Evolutionary conservation across 441 rosid species (phyloP), one percentile per base, ranked within the genome.

Genomic region (Manihot esculenta): DNA sequence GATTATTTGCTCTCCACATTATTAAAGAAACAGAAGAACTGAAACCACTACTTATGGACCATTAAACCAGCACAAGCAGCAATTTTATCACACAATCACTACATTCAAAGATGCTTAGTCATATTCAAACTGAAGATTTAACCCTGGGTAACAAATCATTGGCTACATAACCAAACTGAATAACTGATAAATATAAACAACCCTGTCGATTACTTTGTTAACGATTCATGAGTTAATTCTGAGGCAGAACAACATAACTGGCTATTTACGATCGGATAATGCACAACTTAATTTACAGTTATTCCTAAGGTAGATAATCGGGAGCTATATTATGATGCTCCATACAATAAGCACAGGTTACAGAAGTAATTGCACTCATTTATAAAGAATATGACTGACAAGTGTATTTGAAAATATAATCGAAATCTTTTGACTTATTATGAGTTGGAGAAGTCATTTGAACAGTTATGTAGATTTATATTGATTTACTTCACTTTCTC

Each of bases 401-500:
- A 35, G 10, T 33, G 27, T 13, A 8, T 69, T 20, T 1, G 12
- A 50, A 35, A 71, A 10, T 64, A n/a, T 26, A 76, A 74, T 49
- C 41, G n/a, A 74, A 71, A 66, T 62, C 51, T 42, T 50, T 60
- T 61, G 76, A 73, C 72, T 68, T 38, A 35, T 13, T 18, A 23
- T 60, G 27, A 66, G 68, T 42, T 33, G n/a, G 63, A 68, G 60
- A 66, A 13, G 41, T 20, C 57, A 27, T 70, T 45, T 24, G 61
- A 61, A 73, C 76, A 77, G 69, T 57, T 72, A 77, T 76, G 26
- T n/a, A 26, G 50, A 42, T 47, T 62, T 21, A n/a, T 30, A 50
- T 51, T 27, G 18, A 45, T 35, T 13, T 59, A 21, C 13, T 74
- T 76, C 70, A 77, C 57, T 76, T 70, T 79, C 76, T 76, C 20